Evolutionary conservation across 176 grass and related monocot genomes (phyloP).

Genomic region (Tillandsia fasciculata): DNA sequence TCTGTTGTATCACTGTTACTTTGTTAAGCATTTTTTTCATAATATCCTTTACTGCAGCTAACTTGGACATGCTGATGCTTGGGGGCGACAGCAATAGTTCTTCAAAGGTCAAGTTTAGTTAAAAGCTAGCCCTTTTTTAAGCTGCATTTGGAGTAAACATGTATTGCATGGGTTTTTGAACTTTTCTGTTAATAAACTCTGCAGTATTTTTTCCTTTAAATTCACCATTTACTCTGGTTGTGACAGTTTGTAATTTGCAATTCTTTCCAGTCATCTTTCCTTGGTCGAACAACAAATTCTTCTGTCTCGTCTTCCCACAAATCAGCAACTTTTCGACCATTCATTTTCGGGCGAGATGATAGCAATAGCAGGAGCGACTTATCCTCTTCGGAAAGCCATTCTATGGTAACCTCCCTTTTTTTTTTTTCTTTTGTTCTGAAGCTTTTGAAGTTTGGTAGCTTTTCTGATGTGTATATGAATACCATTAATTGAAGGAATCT

Average conservation of each 20-base stretch:
- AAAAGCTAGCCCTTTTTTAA: background rate
- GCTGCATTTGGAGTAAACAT: background rate
- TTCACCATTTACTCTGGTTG: background rate
- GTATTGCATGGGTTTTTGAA: background rate
- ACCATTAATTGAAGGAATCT: background rate
- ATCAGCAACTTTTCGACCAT: conserved; percentile 39
- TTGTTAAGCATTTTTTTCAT: conserved; percentile 12
- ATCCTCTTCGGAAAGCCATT: conserved; percentile 17
- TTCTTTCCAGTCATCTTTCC: conserved; percentile 64
- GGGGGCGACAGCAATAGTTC: conserved; percentile 38
- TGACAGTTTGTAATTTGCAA: conserved; percentile 8
- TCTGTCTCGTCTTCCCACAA: conserved; percentile 48
- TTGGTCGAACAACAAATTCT: conserved; percentile 57
- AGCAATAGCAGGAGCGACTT: conserved; percentile 63
- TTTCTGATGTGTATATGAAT: no score
- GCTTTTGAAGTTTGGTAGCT: no score
- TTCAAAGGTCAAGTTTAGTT: conserved; percentile 61
- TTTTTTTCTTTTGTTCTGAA: no score
- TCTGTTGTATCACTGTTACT: background rate
- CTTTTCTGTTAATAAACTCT: background rate
- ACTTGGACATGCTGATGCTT: conserved; percentile 45
- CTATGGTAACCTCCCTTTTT: conserved; percentile 13
- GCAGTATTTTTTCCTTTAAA: background rate
- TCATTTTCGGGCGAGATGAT: conserved; percentile 81
- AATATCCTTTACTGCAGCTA: conserved; percentile 40